A percentile compares a stretch with the other conserved stretches of the same genome.
phyloP scores from a whole-genome alignment of 2,329 filamentous ascomycete species.

The Penicillium fuscoglaucum region DNA sequence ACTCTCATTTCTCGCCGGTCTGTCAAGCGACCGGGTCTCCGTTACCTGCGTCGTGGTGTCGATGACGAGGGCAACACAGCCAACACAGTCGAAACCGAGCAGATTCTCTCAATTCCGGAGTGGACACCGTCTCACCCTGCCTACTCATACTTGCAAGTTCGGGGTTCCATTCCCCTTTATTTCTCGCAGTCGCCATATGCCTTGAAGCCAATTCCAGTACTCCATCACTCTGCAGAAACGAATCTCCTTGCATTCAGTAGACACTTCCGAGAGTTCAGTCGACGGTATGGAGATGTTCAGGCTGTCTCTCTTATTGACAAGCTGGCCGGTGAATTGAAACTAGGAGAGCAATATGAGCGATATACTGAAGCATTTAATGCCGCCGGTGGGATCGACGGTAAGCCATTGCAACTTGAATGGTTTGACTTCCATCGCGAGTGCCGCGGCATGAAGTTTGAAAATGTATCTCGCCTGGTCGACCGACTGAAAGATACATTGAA shows the following conservation, averaged over 20 bases:
- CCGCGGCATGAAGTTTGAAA: constrained; percentile 96
- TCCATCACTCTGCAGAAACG: constrained; percentile 76
- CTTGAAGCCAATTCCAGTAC: constrained; percentile 78
- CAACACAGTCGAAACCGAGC: constrained; percentile 92
- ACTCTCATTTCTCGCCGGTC: constrained; percentile 91
- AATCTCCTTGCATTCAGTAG: constrained; percentile 76
- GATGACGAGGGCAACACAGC: constrained; percentile 87
- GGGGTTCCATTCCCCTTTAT: constrained; percentile 90
- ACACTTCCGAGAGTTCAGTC: constrained; percentile 71
- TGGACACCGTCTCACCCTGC: constrained; percentile 64
- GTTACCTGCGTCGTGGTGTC: constrained; percentile 85
- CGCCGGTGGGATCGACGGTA: constrained; percentile 53
- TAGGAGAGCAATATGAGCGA: constrained; percentile 75
- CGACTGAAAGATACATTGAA: constrained; percentile 68
- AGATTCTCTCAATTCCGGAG: constrained; percentile 73
- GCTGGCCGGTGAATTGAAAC: constrained; percentile 73
- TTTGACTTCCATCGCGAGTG: constrained; percentile 95
- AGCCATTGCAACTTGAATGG: constrained; percentile 76
- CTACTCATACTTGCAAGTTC: constrained; percentile 82
- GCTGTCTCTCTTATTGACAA: constrained; percentile 86
- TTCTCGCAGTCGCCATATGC: constrained; percentile 95
- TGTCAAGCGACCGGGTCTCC: constrained; percentile 78
- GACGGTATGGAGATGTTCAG: constrained; percentile 74
- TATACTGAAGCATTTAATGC: constrained; percentile 68
- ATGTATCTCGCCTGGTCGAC: constrained; percentile 77